phyloP scores from a whole-genome alignment of 129 eudicot genomes.

The Flaveria sonorensis region DNA sequence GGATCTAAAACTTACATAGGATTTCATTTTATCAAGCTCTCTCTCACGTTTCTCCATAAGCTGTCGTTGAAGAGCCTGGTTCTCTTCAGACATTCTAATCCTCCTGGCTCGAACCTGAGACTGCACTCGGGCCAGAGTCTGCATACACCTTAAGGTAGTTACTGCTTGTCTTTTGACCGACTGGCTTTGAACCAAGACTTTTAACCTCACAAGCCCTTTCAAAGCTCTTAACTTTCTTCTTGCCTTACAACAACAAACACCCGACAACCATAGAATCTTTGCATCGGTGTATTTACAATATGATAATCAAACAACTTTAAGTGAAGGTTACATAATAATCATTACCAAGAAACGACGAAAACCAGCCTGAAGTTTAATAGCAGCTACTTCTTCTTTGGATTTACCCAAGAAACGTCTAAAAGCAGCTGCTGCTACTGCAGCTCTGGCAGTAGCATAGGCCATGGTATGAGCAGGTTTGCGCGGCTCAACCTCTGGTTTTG shows the following conservation, averaged over 20 bases:
- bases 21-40: slow-evolving; percentile 47
- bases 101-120: slow-evolving; percentile 64
- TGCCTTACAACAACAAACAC: slow-evolving; percentile 42
- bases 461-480: slow-evolving; percentile 33
- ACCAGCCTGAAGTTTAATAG: slow-evolving; percentile 61
- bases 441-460: slow-evolving; percentile 49
- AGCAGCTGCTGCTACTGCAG: slow-evolving; percentile 48
- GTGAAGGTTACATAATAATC: not conserved
- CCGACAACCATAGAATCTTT: not conserved
- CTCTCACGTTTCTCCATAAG: slow-evolving; percentile 54
- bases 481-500: not conserved
- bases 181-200: slow-evolving; percentile 50
- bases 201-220: slow-evolving; percentile 64
- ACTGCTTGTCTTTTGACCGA: slow-evolving; percentile 65
- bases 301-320: not conserved
- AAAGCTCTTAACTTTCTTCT: slow-evolving; percentile 56
- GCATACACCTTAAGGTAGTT: slow-evolving; percentile 60
- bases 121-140: slow-evolving; percentile 63
- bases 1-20: slow-evolving; percentile 20
- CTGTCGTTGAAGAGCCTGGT: slow-evolving; percentile 56
- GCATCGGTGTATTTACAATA: not conserved
- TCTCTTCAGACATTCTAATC: slow-evolving; percentile 58
- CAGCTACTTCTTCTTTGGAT: slow-evolving; percentile 66
- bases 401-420: slow-evolving; percentile 42
- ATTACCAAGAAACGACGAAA: slow-evolving; percentile 59